These are phyloP conservation scores for Backusella morwellensis DNA, from an alignment of 192 early-diverging fungal genomes.

Conservation along the genomic window DNA sequence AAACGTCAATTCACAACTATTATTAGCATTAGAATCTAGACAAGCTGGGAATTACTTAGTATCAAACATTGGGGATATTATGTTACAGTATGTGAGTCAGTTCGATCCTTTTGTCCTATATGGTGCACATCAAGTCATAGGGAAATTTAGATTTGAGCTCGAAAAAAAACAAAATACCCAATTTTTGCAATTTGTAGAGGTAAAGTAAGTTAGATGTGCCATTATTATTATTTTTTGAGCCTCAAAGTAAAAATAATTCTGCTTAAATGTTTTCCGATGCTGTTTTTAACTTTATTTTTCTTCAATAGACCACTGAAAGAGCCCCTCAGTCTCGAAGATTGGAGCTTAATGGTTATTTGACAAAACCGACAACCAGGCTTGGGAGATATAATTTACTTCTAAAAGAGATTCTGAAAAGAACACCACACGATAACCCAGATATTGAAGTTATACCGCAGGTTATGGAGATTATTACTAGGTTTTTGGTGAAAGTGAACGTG, in stretches of 20 bases:
- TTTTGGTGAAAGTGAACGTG: constrained; percentile 78
- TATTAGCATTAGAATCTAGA: constrained; percentile 54
- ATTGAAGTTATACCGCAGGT: constrained; percentile 66
- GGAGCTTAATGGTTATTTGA: constrained; percentile 84
- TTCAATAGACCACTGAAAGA: constrained; percentile 58
- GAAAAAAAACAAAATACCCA: constrained; percentile 67
- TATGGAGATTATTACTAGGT: constrained; percentile 66
- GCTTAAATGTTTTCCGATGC: neutral
- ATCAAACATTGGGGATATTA: constrained; percentile 81
- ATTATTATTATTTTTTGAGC: neutral
- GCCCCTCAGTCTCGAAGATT: constrained; percentile 78
- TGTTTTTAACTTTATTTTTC: neutral
- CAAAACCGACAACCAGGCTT: constrained; percentile 83
- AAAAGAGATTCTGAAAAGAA: constrained; percentile 75
- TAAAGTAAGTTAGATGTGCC: constrained; percentile 22
- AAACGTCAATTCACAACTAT: constrained; percentile 58
- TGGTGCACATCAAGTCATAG: constrained; percentile 83
- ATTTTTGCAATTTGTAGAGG: constrained; percentile 80
- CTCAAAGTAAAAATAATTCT: neutral
- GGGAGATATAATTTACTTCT: constrained; percentile 86
- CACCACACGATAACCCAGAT: constrained; percentile 79
- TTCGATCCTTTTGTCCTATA: constrained; percentile 84
- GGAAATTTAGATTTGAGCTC: constrained; percentile 77
- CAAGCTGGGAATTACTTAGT: constrained; percentile 69
- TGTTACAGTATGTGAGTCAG: constrained; percentile 65